Percentiles rank a stretch among this genome's conserved stretches.
Evolutionary conservation across 2,329 filamentous ascomycete species (phyloP).

Genomic region (Calonectria pseudoreteaudii): DNA sequence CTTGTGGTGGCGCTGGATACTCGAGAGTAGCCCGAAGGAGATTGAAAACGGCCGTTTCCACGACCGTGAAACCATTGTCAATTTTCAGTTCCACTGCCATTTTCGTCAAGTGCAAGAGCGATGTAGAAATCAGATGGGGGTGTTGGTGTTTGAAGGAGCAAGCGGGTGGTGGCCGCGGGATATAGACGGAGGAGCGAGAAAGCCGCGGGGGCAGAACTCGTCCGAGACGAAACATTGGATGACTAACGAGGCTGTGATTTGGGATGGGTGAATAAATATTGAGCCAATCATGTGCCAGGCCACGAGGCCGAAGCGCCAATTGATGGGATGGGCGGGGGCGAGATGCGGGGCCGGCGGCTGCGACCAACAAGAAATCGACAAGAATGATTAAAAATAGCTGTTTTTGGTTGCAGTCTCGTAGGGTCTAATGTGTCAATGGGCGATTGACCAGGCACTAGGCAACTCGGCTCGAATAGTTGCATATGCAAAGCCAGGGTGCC

Average conservation of each 20-base stretch:
- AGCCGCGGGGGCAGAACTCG: neutral
- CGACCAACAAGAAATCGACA: too few relatives aligned
- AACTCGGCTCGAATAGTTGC: too few relatives aligned
- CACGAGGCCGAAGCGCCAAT: neutral
- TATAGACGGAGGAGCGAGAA: neutral
- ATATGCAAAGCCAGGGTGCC: too few relatives aligned
- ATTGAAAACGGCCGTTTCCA: neutral
- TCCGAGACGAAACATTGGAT: neutral
- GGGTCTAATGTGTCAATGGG: too few relatives aligned
- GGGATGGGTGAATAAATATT: neutral
- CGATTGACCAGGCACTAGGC: too few relatives aligned
- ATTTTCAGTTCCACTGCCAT: neutral
- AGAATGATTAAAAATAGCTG: too few relatives aligned
- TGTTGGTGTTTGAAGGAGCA: neutral
- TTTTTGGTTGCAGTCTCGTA: too few relatives aligned
- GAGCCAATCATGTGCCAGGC: neutral
- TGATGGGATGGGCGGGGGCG: neutral
- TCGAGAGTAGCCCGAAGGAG: neutral
- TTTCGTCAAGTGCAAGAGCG: neutral
- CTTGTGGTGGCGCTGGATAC: neutral
- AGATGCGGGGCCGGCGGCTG: neutral
- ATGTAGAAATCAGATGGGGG: neutral
- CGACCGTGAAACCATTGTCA: neutral
- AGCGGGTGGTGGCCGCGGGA: neutral
- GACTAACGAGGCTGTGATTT: neutral